Percentiles rank a stretch among this genome's conserved stretches.
These are phyloP conservation scores for Ceratocystis huliohia DNA, from an alignment of 2,329 filamentous ascomycete genomes.

Conservation along the genomic window DNA sequence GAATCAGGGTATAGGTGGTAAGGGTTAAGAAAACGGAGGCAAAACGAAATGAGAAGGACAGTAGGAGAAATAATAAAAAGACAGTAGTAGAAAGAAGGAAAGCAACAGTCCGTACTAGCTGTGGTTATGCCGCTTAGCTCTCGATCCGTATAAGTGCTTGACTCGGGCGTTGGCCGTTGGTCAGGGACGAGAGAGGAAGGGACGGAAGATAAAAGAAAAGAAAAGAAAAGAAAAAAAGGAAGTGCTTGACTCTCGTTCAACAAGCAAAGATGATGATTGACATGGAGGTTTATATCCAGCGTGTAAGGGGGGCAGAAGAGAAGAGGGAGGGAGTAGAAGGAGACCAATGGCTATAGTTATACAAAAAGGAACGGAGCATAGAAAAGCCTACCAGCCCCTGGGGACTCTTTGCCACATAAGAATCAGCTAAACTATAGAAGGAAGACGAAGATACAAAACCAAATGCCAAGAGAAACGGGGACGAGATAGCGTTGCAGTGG, in stretches of 20 bases:
- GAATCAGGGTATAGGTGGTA: background rate
- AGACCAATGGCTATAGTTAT: constrained; percentile 1
- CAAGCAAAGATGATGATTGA: constrained; percentile 8
- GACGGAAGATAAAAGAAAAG: background rate
- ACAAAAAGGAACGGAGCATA: background rate
- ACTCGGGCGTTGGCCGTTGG: background rate
- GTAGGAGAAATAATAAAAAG: background rate
- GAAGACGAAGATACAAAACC: background rate
- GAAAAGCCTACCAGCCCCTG: background rate
- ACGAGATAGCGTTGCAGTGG: constrained; percentile 1
- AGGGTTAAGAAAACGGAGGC: background rate
- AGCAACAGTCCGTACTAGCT: background rate
- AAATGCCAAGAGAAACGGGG: constrained; percentile 7
- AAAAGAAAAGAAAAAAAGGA: background rate
- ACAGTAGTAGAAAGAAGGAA: background rate
- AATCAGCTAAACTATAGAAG: constrained; percentile 2
- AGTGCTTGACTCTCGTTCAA: background rate
- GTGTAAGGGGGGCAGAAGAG: background rate
- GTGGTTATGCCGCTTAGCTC: background rate
- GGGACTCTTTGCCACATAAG: constrained; percentile 8
- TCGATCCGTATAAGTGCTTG: background rate
- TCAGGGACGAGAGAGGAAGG: too few species aligned
- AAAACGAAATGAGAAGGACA: background rate
- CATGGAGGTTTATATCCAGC: background rate
- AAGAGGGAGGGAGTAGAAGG: background rate